Conservation (phyloP, 176 grass and related monocot species). For the bread wheat (Triticum aestivum) region IWGSC_CS_RefSeq_v2.1 NC_057813.1:486956681-486957180, state of each 20-base stretch:
- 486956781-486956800: conserved; percentile 36
- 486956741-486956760: background rate
- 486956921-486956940: conserved; percentile 18
- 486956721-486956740: background rate
- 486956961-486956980: background rate
- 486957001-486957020: background rate
- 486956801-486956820: conserved; percentile 48
- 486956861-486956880: conserved; percentile 35
- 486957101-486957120: background rate
- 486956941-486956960: conserved; percentile 13
- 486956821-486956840: conserved; percentile 38
- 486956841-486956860: conserved; percentile 38
- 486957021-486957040: background rate
- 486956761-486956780: background rate
- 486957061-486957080: background rate
- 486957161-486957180: background rate
- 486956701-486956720: background rate
- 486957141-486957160: background rate
- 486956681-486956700: background rate
- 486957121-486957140: background rate
- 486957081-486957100: background rate
- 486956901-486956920: background rate
- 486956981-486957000: conserved; percentile 6
- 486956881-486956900: conserved; percentile 43
- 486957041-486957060: background rate